Conservation (phyloP, 345 rosid genomes). For the Dovyalis caffra region DNA sequence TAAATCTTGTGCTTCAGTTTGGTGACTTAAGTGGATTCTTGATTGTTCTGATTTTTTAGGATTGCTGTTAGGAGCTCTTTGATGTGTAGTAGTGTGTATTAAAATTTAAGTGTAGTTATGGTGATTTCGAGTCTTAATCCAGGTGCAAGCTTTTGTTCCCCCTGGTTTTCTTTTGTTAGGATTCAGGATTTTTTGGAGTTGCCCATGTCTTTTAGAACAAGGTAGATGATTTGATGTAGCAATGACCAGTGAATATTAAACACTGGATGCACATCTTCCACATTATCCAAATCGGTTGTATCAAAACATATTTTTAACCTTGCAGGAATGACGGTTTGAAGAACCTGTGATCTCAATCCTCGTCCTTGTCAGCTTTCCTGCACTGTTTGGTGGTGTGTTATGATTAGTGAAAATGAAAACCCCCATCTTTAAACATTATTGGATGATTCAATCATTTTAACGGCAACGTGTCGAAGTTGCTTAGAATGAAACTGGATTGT, state of each 20-base stretch:
- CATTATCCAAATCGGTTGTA: slow-evolving; percentile 28
- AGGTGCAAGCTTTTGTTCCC: slow-evolving; percentile 13
- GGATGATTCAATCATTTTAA: no score
- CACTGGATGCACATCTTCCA: slow-evolving; percentile 22
- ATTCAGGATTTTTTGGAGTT: slow-evolving; percentile 16
- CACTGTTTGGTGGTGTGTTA: no score
- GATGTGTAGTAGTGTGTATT: slow-evolving; percentile 36
- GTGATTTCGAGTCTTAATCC: slow-evolving; percentile 14
- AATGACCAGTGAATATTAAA: slow-evolving; percentile 21
- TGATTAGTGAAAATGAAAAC: no score
- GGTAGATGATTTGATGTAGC: slow-evolving; percentile 34
- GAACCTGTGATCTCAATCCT: background rate
- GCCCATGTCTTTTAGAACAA: background rate
- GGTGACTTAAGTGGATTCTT: slow-evolving; percentile 16
- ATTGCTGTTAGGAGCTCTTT: slow-evolving; percentile 36
- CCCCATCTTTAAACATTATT: no score
- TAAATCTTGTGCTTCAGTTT: background rate
- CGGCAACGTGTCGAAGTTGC: no score
- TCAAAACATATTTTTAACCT: slow-evolving; percentile 19
- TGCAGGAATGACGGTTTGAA: slow-evolving; percentile 13
- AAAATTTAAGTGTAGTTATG: slow-evolving; percentile 30
- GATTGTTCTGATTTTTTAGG: slow-evolving; percentile 26
- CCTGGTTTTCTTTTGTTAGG: slow-evolving; percentile 17
- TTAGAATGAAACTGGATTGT: no score
- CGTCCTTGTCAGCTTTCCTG: no score